Conservation (phyloP, 345 rosid genomes). For the Hibiscus tridactylites region DNA sequence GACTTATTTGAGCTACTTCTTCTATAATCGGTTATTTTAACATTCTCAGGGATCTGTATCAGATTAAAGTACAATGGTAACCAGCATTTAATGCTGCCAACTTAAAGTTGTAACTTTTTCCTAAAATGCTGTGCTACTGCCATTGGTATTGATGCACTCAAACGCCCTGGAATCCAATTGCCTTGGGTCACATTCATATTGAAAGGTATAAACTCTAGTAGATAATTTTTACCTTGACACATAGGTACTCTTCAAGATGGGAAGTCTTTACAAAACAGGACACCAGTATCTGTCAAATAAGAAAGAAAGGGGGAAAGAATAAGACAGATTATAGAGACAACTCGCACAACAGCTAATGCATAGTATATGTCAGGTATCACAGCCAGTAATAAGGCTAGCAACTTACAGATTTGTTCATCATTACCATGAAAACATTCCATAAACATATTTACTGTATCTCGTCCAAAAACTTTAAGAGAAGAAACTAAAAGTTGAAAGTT, state of each 20-base stretch:
- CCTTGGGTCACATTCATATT: background rate
- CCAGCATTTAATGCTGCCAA: no score
- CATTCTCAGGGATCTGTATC: no score
- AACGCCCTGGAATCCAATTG: no score
- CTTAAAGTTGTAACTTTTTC: no score
- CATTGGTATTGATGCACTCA: no score
- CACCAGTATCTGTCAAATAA: constrained; percentile 47
- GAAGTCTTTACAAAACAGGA: constrained; percentile 81
- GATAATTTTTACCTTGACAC: constrained; percentile 51
- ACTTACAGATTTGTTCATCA: background rate
- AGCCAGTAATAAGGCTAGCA: background rate
- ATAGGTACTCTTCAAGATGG: constrained; percentile 59
- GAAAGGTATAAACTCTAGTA: background rate
- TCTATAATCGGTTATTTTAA: no score
- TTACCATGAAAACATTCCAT: background rate
- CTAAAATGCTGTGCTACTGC: no score
- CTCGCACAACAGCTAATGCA: background rate
- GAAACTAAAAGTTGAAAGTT: background rate
- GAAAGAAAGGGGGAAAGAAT: background rate
- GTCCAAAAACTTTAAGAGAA: no score
- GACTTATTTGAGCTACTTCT: no score
- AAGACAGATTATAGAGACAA: constrained; percentile 3
- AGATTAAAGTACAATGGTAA: no score
- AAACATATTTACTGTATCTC: no score
- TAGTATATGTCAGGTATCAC: background rate